Evolutionary conservation across 2,329 filamentous ascomycete genomes (phyloP), one percentile per base, ranked within the genome.

Genomic region (Hansfordia pulvinata): DNA sequence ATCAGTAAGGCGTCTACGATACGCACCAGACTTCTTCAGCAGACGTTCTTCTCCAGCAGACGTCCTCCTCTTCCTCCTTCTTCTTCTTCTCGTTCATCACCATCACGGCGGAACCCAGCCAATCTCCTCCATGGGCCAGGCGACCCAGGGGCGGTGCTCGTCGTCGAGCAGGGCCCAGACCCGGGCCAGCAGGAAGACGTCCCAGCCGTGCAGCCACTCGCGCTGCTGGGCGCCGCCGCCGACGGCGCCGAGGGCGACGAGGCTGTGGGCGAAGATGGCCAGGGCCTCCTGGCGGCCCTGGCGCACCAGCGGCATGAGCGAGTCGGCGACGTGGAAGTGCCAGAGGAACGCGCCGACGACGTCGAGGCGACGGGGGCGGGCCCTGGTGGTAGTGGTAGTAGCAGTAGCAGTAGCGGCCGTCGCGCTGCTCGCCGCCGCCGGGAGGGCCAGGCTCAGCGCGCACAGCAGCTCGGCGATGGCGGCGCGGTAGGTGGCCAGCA

Each of bases 21-120:
- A n/a, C n/a, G n/a, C n/a, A n/a, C n/a, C n/a, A n/a, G n/a, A n/a
- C n/a, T n/a, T n/a, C n/a, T n/a, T n/a, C n/a, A n/a, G n/a, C n/a
- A n/a, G n/a, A n/a, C n/a, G n/a, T n/a, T n/a, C n/a, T n/a, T n/a
- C n/a, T n/a, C n/a, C n/a, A n/a, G n/a, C n/a, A n/a, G n/a, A n/a
- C n/a, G n/a, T n/a, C n/a, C n/a, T n/a, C n/a, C n/a, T n/a, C n/a
- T n/a, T n/a, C n/a, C n/a, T n/a, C n/a, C n/a, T n/a, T n/a, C n/a
- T n/a, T n/a, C n/a, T n/a, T n/a, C n/a, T n/a, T n/a, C n/a, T n/a
- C n/a, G n/a, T n/a, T n/a, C n/a, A n/a, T n/a, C n/a, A n/a, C n/a
- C n/a, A n/a, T 23, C 11, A 25, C 8, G 30, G 28, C 8, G 49
- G 52, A 33, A 62, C 50, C 34, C 59, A 50, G 8, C 33, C 31